Evolutionary conservation across 164 flowering plant species (phyloP), one percentile per base, ranked within the genome.

Genomic region (Saururus chinensis): DNA sequence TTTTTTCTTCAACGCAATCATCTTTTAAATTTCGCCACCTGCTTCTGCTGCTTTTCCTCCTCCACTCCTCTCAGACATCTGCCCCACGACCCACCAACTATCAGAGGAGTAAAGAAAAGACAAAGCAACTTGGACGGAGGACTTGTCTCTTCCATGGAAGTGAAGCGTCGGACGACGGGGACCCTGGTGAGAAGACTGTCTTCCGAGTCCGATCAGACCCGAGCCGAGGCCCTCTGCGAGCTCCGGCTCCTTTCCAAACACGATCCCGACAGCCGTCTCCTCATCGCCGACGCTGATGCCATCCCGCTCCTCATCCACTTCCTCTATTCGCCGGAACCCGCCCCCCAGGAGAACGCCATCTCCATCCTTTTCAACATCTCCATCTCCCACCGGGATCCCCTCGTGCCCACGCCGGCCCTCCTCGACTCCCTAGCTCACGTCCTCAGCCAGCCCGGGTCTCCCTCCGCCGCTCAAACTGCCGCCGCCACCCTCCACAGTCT

Each of bases 311-410:
- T 90, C 21, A 49, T 83, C 51, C 91, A 85, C 56, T 63, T 75
- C 45, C 88, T 93, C 30, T 82, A 80, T 67, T 79, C 91, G 16
- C 40, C 81, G 0, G 67, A 77, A 7, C 64, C 70, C 4, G 13
- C 67, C 0, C 23, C 66, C 13, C 97, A 87, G 51, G 96, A 86
- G 40, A 83, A 90, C 84, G 96, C 97, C 57, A 77, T 89, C 57
- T 86, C 97, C 14, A 74, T 89, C 9, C 83, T 93, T 55, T 78
- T 91, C 52, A 93, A 93, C 77, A 75, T 93, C 76, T 90, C 99
- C 49, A 90, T 90, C 71, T 61, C 86, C 57, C 60, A 71, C 58
- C 81, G 87, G 19, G 77, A 74, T 0, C 42, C 77, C 9, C 75
- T 93, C 64, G 78, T 90, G 78, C 76, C 92, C 62, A 79, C 95